Percentiles rank a stretch among this genome's conserved stretches.
phyloP scores from a whole-genome alignment of 805 yeast genomes.

The Lipomyces spencermartinsiae region DNA sequence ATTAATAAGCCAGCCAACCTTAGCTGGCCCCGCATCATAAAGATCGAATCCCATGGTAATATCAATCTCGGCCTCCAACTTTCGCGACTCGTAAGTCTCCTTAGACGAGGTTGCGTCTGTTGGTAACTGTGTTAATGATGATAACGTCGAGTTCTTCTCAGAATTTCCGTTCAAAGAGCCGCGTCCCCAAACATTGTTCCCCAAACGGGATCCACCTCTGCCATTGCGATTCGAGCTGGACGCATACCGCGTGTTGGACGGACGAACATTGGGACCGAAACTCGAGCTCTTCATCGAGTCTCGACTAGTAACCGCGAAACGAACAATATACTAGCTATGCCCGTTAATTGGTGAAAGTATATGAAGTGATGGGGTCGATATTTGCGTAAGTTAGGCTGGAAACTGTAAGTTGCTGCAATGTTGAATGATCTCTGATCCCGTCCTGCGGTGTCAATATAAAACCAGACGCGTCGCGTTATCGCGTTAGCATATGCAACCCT shows the following conservation, averaged over 20 bases:
- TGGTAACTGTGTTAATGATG: slow-evolving; percentile 13
- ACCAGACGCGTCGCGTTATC: not conserved
- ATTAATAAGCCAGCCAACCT: slow-evolving; percentile 89
- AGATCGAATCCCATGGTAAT: slow-evolving; percentile 87
- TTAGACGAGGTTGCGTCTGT: slow-evolving; percentile 20
- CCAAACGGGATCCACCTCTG: slow-evolving; percentile 12
- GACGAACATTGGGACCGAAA: slow-evolving; percentile 14
- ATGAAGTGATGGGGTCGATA: not conserved
- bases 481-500: not conserved
- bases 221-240: slow-evolving; percentile 14
- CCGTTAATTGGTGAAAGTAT: not conserved
- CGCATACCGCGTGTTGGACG: slow-evolving; percentile 22
- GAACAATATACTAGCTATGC: not conserved
- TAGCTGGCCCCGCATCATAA: slow-evolving; percentile 70
- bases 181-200: not conserved
- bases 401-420: not conserved
- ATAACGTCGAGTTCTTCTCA: not conserved
- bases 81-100: slow-evolving; percentile 11
- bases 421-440: not conserved
- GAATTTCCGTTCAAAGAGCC: not conserved
- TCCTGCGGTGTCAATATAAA: not conserved
- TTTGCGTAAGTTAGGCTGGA: not conserved
- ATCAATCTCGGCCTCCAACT: slow-evolving; percentile 65
- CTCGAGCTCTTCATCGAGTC: slow-evolving; percentile 1
- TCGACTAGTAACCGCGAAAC: not conserved